These are phyloP conservation scores for Carpinus viminea DNA, from an alignment of 306 rosid species.

Conservation along the genomic window DNA sequence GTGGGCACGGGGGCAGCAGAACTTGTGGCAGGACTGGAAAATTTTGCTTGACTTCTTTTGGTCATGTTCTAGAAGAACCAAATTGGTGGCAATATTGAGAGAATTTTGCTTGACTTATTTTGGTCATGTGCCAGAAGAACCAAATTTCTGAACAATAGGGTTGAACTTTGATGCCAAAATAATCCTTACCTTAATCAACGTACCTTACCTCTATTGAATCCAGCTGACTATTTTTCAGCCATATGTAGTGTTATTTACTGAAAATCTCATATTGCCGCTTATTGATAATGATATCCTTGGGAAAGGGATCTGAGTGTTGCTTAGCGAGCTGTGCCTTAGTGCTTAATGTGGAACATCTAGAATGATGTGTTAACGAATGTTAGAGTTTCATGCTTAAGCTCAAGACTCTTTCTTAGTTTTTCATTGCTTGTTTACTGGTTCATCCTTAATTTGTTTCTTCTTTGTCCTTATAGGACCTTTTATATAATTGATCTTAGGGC, in stretches of 20 bases:
- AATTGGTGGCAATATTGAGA: background rate
- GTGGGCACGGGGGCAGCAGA: background rate
- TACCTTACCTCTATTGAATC: background rate
- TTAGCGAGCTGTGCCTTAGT: background rate
- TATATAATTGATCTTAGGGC: too few relatives aligned
- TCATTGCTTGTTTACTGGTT: background rate
- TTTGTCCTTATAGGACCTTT: too few relatives aligned
- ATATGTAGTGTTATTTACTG: background rate
- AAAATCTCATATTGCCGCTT: background rate
- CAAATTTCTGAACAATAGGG: background rate
- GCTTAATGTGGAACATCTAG: background rate
- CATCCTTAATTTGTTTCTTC: background rate
- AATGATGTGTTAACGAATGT: background rate
- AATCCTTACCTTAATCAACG: background rate
- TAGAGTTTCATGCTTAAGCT: background rate
- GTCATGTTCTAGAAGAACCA: too few relatives aligned
- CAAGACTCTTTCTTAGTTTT: background rate
- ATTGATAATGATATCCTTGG: background rate
- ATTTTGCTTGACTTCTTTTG: too few relatives aligned
- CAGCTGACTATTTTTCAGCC: background rate
- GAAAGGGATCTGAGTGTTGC: background rate
- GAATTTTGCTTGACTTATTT: background rate
- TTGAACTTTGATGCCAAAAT: background rate
- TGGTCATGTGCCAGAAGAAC: background rate
- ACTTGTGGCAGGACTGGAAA: too few relatives aligned